Conservation (phyloP, 768 basidiomycete genomes). For the Boletellus ananiceps region DNA sequence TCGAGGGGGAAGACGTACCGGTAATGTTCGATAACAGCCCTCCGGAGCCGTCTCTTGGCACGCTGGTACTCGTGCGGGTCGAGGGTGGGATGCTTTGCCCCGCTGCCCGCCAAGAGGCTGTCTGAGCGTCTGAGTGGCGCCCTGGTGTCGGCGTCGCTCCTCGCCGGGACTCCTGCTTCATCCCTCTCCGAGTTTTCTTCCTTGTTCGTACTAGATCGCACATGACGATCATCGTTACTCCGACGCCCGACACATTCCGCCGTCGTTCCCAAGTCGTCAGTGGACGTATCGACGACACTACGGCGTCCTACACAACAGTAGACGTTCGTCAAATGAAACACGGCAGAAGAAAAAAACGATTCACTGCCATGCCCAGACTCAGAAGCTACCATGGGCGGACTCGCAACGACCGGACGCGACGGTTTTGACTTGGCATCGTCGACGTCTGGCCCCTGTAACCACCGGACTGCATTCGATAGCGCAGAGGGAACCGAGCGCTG, state of each 20-base stretch:
- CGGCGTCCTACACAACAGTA: background rate
- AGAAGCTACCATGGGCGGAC: slow-evolving; percentile 4
- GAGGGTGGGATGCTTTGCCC: slow-evolving; percentile 20
- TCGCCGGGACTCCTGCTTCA: background rate
- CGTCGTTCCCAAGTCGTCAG: background rate
- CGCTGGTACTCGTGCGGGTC: slow-evolving; percentile 76
- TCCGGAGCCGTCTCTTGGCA: slow-evolving; percentile 80
- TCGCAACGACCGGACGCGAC: background rate
- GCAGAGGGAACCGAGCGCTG: background rate
- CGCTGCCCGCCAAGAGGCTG: background rate
- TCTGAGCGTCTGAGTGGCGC: slow-evolving; percentile 2
- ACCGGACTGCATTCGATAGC: slow-evolving; percentile 3
- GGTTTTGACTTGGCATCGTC: background rate
- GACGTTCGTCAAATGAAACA: background rate
- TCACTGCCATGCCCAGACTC: slow-evolving; percentile 19
- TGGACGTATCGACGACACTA: background rate
- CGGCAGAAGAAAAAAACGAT: background rate
- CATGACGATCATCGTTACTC: background rate
- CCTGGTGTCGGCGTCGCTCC: background rate
- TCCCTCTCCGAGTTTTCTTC: background rate
- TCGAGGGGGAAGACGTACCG: slow-evolving; percentile 42
- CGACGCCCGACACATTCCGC: background rate
- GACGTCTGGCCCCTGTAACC: background rate
- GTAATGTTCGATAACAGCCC: slow-evolving; percentile 80
- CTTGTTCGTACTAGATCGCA: background rate